Base-by-base conservation (phyloP, 2,329 filamentous ascomycete species). In the Trichoderma citrinoviride region DNA sequence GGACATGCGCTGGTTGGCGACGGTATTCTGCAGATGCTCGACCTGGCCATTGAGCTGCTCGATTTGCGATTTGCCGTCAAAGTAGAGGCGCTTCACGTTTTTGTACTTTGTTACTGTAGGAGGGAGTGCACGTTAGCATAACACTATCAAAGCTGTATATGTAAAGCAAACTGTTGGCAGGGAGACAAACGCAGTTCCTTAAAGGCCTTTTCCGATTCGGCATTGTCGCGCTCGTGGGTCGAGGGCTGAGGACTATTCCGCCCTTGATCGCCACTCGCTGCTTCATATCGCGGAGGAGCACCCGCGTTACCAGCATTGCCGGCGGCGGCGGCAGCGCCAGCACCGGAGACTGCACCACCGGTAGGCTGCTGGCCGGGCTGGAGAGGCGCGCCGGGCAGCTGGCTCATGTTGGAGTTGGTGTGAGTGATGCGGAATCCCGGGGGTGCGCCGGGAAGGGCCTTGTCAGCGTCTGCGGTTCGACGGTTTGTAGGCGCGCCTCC, bases 71-170 rank as follows among this genome's bases (percentile, higher is more conserved):
- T 96, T 95, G 73, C 94, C 93, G 69, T 98, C 95, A 76, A 98
- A 98, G 76, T 97, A 99, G 72, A 97, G 91, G 64, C 93, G 89
- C 81, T 99, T 99, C 65, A 99, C 94, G 75, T 97, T 97, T 76
- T 96, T 96, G 76, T 99, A 99, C 80, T 99, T 99, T 70, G 87
- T 87, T 73, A 95, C 93, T 97, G 55, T 58, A 44, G 14, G n/a
- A 14, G 15, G n/a, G n/a, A n/a, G n/a, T n/a, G 8, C 15, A 43
- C 6, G 46, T 40, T 61, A 55, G 52, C n/a, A 29, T 25, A n/a
- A 29, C 8, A 52, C 17, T 1, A 29, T 14, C 10, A 12, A 14
- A 14, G 33, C 27, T 29, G 8, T 5, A 7, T 29, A 7, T 7
- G 6, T 7, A 29, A 29, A 5, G 27, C 7, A 37, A 12, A 37